A percentile compares a stretch with the other conserved stretches of the same genome.
These are phyloP conservation scores for Entonaema liquescens DNA, from an alignment of 495 filamentous ascomycete species.

Conservation along the genomic window DNA sequence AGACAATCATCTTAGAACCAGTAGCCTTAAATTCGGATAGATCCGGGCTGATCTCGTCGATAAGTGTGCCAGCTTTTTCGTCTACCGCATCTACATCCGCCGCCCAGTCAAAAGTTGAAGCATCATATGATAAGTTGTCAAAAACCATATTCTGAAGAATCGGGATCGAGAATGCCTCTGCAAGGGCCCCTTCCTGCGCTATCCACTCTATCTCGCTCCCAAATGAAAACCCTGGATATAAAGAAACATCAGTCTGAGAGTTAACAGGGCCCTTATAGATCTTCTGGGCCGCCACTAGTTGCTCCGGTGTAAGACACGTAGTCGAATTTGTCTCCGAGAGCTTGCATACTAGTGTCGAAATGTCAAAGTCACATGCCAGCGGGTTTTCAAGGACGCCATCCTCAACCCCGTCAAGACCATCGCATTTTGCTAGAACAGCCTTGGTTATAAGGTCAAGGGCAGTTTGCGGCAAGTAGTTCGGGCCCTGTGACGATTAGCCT, in stretches of 20 bases:
- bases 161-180: constrained; percentile 48
- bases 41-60: constrained; percentile 51
- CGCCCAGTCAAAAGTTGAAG: constrained; percentile 51
- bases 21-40: constrained; percentile 43
- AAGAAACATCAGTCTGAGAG: constrained; percentile 24
- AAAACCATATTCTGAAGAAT: constrained; percentile 63
- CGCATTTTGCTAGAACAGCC: constrained; percentile 49
- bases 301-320: constrained; percentile 44
- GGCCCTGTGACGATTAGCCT: constrained; percentile 13
- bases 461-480: constrained; percentile 42
- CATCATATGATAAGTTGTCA: constrained; percentile 56
- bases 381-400: constrained; percentile 55
- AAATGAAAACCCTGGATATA: constrained; percentile 53
- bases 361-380: constrained; percentile 50
- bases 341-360: constrained; percentile 46
- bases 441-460: constrained; percentile 48
- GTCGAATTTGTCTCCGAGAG: constrained; percentile 26
- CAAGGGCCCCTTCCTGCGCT: constrained; percentile 46
- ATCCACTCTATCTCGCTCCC: constrained; percentile 49
- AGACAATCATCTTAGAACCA: constrained; percentile 53
- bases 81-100: constrained; percentile 49
- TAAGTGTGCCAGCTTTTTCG: constrained; percentile 42
- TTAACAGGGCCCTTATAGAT: constrained; percentile 46
- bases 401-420: constrained; percentile 50
- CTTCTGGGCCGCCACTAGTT: constrained; percentile 40